Evolutionary conservation across 805 yeast genomes (phyloP), one percentile per base, ranked within the genome.

Genomic region (Isabelozyma pseudorhagii): DNA sequence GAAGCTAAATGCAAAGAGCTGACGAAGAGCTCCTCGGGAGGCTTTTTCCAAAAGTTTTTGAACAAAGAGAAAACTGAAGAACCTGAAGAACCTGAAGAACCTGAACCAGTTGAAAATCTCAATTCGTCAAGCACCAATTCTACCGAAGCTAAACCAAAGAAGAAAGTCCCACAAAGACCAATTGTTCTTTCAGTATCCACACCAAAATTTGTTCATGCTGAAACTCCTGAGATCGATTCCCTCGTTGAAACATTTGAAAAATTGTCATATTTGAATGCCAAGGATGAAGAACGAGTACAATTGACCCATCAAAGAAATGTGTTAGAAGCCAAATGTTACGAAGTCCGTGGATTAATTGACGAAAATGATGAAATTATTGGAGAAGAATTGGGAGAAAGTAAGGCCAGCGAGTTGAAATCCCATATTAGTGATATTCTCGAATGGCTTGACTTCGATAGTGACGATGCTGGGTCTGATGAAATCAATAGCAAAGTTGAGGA

Each of bases 371-470:
- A 54, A 0, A 54, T 73, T 15, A 45, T 49, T 7, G 64, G 64
- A 10, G 77, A 72, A 8, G 59, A 64, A 5, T 57, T 63, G 0
- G 68, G 74, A 38, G 52, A 80, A 5, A 75, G 70, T 5, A 56
- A 63, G 29, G 66, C 77, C 8, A 54, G 69, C 1, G 54, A 52
- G 7, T 54, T 59, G 36, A 50, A 56, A 28, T 36, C 46, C 0
- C 53, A 70, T 5, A 79, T 85, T 4, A 49, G 71, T 13, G 83
- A 80, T 9, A 67, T 74, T 25, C 68, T 87, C 43, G 93, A 86
- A 51, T 89, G 96, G 96, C 69, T 90, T 38, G 96, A 89, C 45
- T 82, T 80, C 57, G 90, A 83, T 14, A 77, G 89, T 38, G 87
- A 80, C 47, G 72, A 69, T 18, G 79, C 87, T 1, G 54, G 65